Base-by-base conservation (phyloP, 495 filamentous ascomycete species). In the Trichoderma orchidacearum region DNA sequence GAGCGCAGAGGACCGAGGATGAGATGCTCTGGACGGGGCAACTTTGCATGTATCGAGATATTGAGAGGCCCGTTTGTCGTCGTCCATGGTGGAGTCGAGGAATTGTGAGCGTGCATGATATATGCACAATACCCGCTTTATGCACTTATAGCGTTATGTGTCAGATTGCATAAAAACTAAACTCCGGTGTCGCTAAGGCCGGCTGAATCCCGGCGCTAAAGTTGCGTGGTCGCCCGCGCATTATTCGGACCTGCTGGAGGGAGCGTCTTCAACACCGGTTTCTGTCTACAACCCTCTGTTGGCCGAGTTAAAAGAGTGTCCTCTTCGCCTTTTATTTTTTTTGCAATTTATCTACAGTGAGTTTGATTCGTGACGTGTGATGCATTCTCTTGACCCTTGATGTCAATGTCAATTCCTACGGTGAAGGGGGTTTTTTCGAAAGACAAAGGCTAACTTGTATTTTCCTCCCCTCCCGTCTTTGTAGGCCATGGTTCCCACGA, bases 61-160 rank as follows among this genome's bases (percentile, higher is more conserved):
- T 55, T 15, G 27, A 36, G 52, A 25, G 9, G 30, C 15, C 15
- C 17, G 7, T 28, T 28, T 13, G 30, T 27, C 30, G 53, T 38
- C 29, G n/a, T 55, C 38, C 18, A 9, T 32, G 25, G 13, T 17
- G 50, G 51, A 17, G 51, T 2, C 15, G 13, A 18, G 29, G 7
- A 18, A 17, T 52, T 52, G 18, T 29, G 50, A 18, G 23, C 25
- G 27, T 52, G 50, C 36, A 41, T 41, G 21, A 41, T 34, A 27
- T 62, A 56, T 55, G 53, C 53, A 54, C 55, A n/a, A n/a, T n/a
- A n/a, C n/a, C n/a, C n/a, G n/a, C n/a, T 34, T 30, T 62, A 56
- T 55, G 53, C 53, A 54, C 55, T n/a, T 6, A 36, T 36, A n/a
- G 35, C 15, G 35, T n/a, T 38, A 38, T 38, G 35, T 17, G 13